phyloP scores from a whole-genome alignment of 176 grass and related monocot genomes.

The Hyparrhenia diplandra region DNA sequence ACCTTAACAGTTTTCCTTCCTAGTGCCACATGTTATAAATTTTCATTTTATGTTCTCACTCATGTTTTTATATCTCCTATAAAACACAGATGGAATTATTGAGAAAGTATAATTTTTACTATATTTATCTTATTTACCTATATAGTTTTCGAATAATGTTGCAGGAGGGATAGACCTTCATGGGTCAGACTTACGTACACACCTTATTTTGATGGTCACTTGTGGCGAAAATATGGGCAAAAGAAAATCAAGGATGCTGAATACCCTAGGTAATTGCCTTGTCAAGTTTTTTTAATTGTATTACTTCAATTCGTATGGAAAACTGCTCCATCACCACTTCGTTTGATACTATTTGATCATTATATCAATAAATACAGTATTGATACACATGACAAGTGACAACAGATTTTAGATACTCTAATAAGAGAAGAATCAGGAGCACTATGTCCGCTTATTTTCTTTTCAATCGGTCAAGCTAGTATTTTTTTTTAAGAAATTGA shows the following conservation, averaged over 20 bases:
- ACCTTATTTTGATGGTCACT: slow-evolving; percentile 57
- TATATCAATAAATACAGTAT: neutral
- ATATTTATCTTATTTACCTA: neutral
- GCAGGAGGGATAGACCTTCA: slow-evolving; percentile 49
- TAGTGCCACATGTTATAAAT: neutral
- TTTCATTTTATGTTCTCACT: neutral
- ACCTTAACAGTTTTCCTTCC: neutral
- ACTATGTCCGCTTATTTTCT: neutral
- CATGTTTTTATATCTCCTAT: neutral
- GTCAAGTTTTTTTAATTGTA: neutral
- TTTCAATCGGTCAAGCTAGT: neutral
- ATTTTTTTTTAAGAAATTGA: no score
- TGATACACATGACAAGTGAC: neutral
- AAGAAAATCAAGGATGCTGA: slow-evolving; percentile 60
- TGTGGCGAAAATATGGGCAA: slow-evolving; percentile 69
- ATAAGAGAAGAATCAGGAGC: neutral
- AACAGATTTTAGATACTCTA: neutral
- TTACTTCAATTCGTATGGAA: neutral
- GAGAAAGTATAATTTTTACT: neutral
- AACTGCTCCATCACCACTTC: neutral
- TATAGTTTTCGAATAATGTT: no score
- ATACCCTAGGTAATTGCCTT: slow-evolving; percentile 45
- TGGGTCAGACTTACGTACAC: slow-evolving; percentile 42
- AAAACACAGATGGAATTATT: neutral
- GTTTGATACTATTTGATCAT: neutral